These are phyloP conservation scores for Solanum lignicaule DNA, from an alignment of 257 asterid genomes.

Conservation along the genomic window DNA sequence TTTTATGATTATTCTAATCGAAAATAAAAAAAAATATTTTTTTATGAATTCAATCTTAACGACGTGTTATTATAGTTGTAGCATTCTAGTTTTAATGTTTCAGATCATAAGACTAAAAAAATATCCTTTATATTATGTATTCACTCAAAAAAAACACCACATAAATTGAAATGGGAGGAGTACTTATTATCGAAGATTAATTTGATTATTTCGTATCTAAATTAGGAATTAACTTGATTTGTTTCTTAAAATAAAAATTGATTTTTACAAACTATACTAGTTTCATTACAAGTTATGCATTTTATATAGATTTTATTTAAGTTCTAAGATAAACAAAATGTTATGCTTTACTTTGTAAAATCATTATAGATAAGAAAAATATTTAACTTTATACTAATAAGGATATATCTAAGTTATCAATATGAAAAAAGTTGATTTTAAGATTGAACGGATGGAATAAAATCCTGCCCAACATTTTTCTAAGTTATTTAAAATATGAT, in stretches of 20 bases:
- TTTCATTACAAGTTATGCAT: neutral
- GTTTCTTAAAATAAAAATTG: neutral
- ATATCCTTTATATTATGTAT: neutral
- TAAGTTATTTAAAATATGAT: neutral
- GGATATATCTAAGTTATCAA: neutral
- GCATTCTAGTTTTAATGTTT: neutral
- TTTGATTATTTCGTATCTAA: neutral
- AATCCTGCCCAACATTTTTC: neutral
- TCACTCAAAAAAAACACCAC: neutral
- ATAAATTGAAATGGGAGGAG: neutral
- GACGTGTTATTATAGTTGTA: neutral
- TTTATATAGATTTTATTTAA: neutral
- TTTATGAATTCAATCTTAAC: neutral
- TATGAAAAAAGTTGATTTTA: neutral
- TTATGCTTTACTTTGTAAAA: neutral
- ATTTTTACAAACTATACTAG: neutral
- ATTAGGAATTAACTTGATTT: neutral
- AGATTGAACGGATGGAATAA: neutral
- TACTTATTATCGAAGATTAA: neutral
- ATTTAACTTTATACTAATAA: neutral
- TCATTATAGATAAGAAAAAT: neutral
- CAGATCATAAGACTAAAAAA: neutral
- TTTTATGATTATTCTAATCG: neutral
- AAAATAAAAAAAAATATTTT: too few species aligned
- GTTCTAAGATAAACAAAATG: neutral